Percentiles rank a stretch among this genome's conserved stretches.
These are phyloP conservation scores for Myxozyma sirexii DNA, from an alignment of 805 yeast genomes.

Conservation along the genomic window DNA sequence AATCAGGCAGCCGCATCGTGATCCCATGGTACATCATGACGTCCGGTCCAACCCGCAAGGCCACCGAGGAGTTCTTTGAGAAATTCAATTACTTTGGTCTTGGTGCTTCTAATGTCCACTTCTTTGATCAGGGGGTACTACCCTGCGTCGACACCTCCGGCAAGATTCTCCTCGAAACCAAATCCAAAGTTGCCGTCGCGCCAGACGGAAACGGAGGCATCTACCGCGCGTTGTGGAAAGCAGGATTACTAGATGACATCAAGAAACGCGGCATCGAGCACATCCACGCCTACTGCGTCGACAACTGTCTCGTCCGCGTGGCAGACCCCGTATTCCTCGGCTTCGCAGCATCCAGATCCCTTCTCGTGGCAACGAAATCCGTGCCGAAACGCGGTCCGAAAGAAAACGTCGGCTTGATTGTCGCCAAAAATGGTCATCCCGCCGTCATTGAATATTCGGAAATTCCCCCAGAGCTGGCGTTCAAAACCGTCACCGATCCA, in stretches of 20 bases:
- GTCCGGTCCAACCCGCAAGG: conserved; percentile 76
- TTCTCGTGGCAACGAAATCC: conserved; percentile 85
- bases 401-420: conserved; percentile 93
- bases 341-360: conserved; percentile 67
- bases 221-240: conserved; percentile 74
- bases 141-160: conserved; percentile 85
- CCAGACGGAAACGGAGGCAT: conserved; percentile 99
- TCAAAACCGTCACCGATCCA: conserved; percentile 50
- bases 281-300: conserved; percentile 96
- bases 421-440: conserved; percentile 60
- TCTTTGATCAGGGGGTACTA: conserved; percentile 92
- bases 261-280: conserved; percentile 71
- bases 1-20: conserved; percentile 37
- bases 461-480: conserved; percentile 72
- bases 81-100: conserved; percentile 74
- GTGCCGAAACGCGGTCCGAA: conserved; percentile 87
- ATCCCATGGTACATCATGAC: conserved; percentile 95
- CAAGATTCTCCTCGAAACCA: conserved; percentile 64
- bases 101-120: conserved; percentile 57
- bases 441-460: conserved; percentile 96
- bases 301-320: conserved; percentile 84
- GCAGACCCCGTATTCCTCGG: conserved; percentile 94
- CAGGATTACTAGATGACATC: conserved; percentile 71
- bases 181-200: conserved; percentile 66
- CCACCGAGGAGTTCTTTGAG: conserved; percentile 72